These are phyloP conservation scores for Cryphonectria japonica DNA, from an alignment of 2,329 filamentous ascomycete species.

Conservation along the genomic window DNA sequence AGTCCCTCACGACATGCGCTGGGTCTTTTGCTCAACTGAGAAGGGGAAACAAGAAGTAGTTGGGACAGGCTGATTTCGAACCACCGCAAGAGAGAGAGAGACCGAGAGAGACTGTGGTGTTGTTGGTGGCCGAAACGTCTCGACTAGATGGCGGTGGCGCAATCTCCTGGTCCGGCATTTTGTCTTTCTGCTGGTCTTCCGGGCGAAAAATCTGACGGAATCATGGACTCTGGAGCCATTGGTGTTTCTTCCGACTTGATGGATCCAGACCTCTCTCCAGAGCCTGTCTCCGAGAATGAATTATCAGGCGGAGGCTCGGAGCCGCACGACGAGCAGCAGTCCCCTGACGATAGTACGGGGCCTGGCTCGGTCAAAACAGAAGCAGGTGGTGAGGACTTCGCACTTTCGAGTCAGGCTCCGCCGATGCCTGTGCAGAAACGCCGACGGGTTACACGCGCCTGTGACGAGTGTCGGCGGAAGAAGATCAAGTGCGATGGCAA, in stretches of 20 bases:
- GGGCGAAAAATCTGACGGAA: neutral
- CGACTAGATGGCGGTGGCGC: constrained; percentile 6
- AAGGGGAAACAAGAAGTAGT: constrained; percentile 19
- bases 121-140: constrained; percentile 1
- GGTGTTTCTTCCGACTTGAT: constrained; percentile 15
- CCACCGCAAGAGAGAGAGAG: neutral
- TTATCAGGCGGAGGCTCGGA: constrained; percentile 42
- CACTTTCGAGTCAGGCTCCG: constrained; percentile 17
- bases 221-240: constrained; percentile 6
- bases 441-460: constrained; percentile 77
- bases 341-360: constrained; percentile 21
- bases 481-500: constrained; percentile 90
- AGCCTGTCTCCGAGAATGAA: constrained; percentile 23
- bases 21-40: constrained; percentile 10
- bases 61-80: constrained; percentile 15
- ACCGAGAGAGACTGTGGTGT: neutral
- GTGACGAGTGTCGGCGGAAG: constrained; percentile 81
- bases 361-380: constrained; percentile 24
- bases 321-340: constrained; percentile 41
- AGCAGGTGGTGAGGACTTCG: constrained; percentile 19
- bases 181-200: neutral
- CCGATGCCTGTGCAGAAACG: constrained; percentile 71
- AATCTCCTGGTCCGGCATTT: neutral
- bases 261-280: constrained; percentile 22
- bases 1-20: constrained; percentile 25